Percentiles rank a stretch among this genome's conserved stretches.
Evolutionary conservation across 192 early-diverging fungal species (phyloP).

Genomic region (Backusella sp.): DNA sequence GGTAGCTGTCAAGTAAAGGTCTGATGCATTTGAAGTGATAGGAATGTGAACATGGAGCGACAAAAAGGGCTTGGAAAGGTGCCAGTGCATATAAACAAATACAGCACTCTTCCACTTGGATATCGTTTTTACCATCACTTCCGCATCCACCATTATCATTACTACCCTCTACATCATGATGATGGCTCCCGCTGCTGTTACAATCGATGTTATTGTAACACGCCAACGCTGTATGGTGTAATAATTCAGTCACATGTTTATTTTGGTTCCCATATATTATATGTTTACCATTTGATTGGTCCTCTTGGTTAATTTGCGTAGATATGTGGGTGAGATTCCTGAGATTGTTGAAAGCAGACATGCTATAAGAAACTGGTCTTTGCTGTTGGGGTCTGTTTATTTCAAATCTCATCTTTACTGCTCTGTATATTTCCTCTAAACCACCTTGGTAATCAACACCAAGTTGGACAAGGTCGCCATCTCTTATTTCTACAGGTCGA

Average conservation of each 20-base stretch:
- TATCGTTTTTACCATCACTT: neutral
- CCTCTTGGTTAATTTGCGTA: conserved; percentile 1
- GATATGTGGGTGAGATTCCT: conserved; percentile 25
- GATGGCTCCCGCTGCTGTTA: neutral
- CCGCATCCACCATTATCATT: neutral
- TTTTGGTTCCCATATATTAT: conserved; percentile 8
- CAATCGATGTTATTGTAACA: neutral
- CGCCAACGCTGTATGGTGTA: neutral
- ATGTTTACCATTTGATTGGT: conserved; percentile 5
- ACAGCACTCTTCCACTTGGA: conserved; percentile 65
- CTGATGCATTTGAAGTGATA: conserved; percentile 87
- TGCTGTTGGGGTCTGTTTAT: conserved; percentile 55
- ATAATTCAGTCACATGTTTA: conserved; percentile 6
- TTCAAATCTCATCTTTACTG: conserved; percentile 73
- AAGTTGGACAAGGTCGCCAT: conserved; percentile 84
- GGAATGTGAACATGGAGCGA: conserved; percentile 83
- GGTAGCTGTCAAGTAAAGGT: conserved; percentile 61
- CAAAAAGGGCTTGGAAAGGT: conserved; percentile 81
- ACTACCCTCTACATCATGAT: neutral
- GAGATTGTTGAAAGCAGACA: conserved; percentile 38
- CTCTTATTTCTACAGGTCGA: conserved; percentile 65
- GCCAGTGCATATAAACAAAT: conserved; percentile 79
- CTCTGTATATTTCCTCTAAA: conserved; percentile 81
- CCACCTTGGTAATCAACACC: conserved; percentile 90
- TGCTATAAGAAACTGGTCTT: conserved; percentile 50